Conservation (phyloP, 192 early-diverging fungal species). For the Rhizophagus prolifer region DNA sequence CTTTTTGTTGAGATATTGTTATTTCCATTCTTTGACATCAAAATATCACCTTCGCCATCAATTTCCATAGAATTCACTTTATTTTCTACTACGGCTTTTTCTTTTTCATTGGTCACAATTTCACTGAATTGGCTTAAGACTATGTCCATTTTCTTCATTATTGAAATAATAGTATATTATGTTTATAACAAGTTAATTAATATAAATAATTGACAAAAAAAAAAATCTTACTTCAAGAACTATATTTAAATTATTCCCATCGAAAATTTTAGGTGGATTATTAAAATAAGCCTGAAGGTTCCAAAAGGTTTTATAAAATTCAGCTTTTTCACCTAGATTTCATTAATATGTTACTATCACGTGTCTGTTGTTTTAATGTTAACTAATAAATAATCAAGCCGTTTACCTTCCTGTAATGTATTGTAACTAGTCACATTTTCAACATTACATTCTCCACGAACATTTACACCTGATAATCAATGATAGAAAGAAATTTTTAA, state of each 20-base stretch:
- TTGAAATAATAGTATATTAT: background rate
- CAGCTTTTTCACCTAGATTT: conserved; percentile 28
- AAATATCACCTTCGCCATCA: background rate
- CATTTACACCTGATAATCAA: conserved; percentile 65
- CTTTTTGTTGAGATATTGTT: background rate
- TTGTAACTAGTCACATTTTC: conserved; percentile 62
- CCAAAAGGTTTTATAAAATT: conserved; percentile 79
- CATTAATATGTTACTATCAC: background rate
- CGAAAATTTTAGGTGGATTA: conserved; percentile 59
- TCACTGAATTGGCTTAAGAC: background rate
- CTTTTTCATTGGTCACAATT: conserved; percentile 2
- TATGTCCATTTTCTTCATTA: background rate
- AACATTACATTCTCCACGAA: conserved; percentile 82
- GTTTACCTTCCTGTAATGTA: conserved; percentile 35
- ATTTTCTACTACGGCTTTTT: background rate
- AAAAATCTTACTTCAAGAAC: conserved; percentile 35
- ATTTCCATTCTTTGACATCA: background rate
- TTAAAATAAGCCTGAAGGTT: conserved; percentile 72
- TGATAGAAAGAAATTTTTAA: background rate
- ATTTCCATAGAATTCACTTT: background rate
- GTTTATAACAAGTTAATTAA: background rate
- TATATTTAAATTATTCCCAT: conserved; percentile 37
- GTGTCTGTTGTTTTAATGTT: background rate
- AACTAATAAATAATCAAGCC: conserved; percentile 18
- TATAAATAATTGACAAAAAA: too few relatives aligned